phyloP scores from a whole-genome alignment of 2,329 filamentous ascomycete genomes.

The Coniochaeta prunicola region DNA sequence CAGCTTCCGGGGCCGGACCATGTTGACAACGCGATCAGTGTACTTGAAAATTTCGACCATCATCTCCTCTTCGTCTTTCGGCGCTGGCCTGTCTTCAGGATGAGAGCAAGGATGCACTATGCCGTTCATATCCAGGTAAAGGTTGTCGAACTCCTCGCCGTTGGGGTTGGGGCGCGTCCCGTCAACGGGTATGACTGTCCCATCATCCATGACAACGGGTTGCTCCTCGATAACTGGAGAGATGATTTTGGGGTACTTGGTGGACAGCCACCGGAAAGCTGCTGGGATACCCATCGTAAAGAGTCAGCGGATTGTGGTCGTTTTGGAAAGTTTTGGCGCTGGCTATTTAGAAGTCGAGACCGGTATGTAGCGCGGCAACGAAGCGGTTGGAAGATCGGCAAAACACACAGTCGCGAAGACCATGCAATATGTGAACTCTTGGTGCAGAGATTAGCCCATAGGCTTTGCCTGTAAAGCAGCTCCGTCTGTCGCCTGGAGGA shows the following conservation, averaged over 20 bases:
- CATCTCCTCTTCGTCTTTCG: conserved; percentile 96
- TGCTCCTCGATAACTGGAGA: conserved; percentile 83
- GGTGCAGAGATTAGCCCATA: background rate
- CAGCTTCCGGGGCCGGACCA: conserved; percentile 92
- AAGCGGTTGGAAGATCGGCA: background rate
- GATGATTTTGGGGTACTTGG: conserved; percentile 96
- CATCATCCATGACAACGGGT: conserved; percentile 72
- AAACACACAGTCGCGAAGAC: background rate
- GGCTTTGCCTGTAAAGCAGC: background rate
- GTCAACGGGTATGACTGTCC: conserved; percentile 77
- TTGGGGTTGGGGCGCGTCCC: conserved; percentile 84
- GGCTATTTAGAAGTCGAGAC: background rate
- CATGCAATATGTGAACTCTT: background rate
- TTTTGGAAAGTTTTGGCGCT: background rate
- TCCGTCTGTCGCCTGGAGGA: background rate
- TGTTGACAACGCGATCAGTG: conserved; percentile 97
- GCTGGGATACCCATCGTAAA: conserved; percentile 82
- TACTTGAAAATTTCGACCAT: conserved; percentile 98
- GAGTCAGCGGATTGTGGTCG: background rate
- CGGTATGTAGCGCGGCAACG: background rate
- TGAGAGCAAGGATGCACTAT: conserved; percentile 99
- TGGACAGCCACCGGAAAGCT: conserved; percentile 92
- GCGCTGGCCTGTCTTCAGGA: conserved; percentile 85
- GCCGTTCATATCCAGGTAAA: conserved; percentile 99
- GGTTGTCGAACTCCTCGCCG: conserved; percentile 94